These are phyloP conservation scores for Xylariomycetidae sp. DNA, from an alignment of 2,329 filamentous ascomycete genomes.

Conservation along the genomic window DNA sequence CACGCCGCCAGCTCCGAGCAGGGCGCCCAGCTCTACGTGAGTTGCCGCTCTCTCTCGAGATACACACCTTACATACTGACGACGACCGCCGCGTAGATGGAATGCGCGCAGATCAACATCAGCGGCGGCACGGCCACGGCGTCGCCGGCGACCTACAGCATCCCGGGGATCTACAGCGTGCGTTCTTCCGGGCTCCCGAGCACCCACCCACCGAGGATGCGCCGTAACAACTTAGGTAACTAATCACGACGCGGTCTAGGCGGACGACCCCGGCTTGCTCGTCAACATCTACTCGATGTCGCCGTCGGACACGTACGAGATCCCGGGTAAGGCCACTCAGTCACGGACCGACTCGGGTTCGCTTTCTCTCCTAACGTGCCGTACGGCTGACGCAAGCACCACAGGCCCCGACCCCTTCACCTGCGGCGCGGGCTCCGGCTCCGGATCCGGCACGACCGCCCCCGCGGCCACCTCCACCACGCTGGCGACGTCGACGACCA, in stretches of 20 bases:
- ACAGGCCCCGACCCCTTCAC: conserved; percentile 19
- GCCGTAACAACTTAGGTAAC: too few relatives aligned
- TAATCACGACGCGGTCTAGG: too few relatives aligned
- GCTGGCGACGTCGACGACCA: conserved; percentile 2
- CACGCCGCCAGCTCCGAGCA: conserved; percentile 38
- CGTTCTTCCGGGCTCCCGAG: not conserved
- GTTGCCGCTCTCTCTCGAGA: conserved; percentile 1
- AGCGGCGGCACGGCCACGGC: conserved; percentile 22
- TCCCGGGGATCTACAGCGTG: conserved; percentile 33
- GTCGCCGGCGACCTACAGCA: conserved; percentile 27
- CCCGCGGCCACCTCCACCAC: conserved; percentile 2
- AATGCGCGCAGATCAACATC: conserved; percentile 33
- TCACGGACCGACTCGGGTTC: too few relatives aligned
- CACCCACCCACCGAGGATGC: too few relatives aligned
- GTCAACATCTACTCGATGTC: conserved; percentile 33
- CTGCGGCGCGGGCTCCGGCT: conserved; percentile 9
- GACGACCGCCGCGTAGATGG: conserved; percentile 28
- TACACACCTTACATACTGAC: not conserved
- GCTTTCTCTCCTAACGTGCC: not conserved
- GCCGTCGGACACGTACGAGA: conserved; percentile 22
- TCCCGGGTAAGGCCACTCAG: conserved; percentile 29
- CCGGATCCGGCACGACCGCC: conserved; percentile 4
- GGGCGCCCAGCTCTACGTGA: conserved; percentile 40
- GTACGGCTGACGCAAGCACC: conserved; percentile 1
- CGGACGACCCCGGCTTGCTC: conserved; percentile 30